Evolutionary conservation across 148 eudicot genomes (phyloP).

Genomic region (Silene latifolia): DNA sequence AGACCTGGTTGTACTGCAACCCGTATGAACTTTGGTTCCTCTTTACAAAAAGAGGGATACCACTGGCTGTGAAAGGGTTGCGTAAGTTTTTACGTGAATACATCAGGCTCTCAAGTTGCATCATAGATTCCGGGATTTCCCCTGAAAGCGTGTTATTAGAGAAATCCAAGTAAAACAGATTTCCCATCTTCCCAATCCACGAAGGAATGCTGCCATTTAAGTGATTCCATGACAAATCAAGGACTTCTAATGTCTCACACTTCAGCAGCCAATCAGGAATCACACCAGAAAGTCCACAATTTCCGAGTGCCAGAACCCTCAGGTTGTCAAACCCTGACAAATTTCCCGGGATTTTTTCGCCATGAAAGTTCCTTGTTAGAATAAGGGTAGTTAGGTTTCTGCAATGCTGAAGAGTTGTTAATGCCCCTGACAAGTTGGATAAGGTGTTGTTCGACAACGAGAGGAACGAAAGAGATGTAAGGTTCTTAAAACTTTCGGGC

Average conservation of each 20-base stretch:
- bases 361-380: conserved; percentile 62
- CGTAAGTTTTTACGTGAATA: conserved; percentile 28
- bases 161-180: conserved; percentile 75
- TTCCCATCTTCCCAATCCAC: conserved; percentile 79
- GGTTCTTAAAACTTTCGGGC: conserved; percentile 56
- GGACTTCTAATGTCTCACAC: conserved; percentile 58
- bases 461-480: conserved; percentile 49
- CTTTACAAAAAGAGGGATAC: conserved; percentile 76
- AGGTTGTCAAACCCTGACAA: conserved; percentile 44
- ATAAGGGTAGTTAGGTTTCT: conserved; percentile 61
- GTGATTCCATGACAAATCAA: conserved; percentile 85
- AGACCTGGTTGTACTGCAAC: conserved; percentile 72
- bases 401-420: conserved; percentile 60
- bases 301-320: conserved; percentile 58
- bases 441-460: conserved; percentile 66
- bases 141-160: conserved; percentile 76
- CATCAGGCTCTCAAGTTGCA: conserved; percentile 57
- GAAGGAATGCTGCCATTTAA: conserved; percentile 62
- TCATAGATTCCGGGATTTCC: conserved; percentile 60
- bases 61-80: conserved; percentile 37
- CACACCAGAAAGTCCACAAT: conserved; percentile 60
- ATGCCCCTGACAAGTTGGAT: conserved; percentile 46
- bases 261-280: conserved; percentile 60
- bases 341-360: conserved; percentile 62
- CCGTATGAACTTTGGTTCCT: conserved; percentile 71